phyloP scores from a whole-genome alignment of 2,329 filamentous ascomycete genomes.

The Balansia obtecta region DNA sequence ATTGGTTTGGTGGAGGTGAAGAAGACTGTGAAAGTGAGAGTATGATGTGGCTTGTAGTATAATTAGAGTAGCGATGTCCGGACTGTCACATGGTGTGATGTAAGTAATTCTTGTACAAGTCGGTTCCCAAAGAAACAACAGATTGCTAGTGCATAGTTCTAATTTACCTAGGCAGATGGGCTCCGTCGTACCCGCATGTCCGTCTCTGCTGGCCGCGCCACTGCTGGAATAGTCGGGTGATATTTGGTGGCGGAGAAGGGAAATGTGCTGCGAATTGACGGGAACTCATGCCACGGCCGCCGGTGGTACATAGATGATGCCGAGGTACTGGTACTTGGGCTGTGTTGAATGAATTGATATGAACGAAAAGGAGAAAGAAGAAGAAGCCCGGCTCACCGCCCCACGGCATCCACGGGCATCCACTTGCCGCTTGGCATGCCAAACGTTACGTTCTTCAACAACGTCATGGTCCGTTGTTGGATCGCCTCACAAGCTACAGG shows the following conservation, averaged over 20 bases:
- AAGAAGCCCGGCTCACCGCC: background rate
- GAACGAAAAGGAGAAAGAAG: background rate
- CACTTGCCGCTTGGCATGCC: too few relatives aligned
- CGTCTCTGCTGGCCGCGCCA: slow-evolving; percentile 32
- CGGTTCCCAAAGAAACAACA: background rate
- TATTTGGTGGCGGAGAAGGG: slow-evolving; percentile 26
- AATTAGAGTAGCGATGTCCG: background rate
- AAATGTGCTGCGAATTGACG: slow-evolving; percentile 27
- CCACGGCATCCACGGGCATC: too few relatives aligned
- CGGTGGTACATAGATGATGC: slow-evolving; percentile 22
- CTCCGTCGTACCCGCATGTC: slow-evolving; percentile 9
- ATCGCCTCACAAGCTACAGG: background rate
- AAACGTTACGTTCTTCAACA: background rate
- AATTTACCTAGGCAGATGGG: background rate
- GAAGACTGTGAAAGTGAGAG: slow-evolving; percentile 47
- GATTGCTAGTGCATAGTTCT: background rate
- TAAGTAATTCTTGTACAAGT: background rate
- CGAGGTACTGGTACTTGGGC: slow-evolving; percentile 17
- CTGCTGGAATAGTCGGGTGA: slow-evolving; percentile 27
- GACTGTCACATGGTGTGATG: too few relatives aligned
- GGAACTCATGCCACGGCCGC: slow-evolving; percentile 35
- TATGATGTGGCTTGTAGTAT: slow-evolving; percentile 15
- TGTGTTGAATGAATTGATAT: slow-evolving; percentile 13
- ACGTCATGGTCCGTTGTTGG: background rate
- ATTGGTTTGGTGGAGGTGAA: slow-evolving; percentile 75